Evolutionary conservation across 2,329 filamentous ascomycete genomes (phyloP).

Genomic region (Monilinia laxa): DNA sequence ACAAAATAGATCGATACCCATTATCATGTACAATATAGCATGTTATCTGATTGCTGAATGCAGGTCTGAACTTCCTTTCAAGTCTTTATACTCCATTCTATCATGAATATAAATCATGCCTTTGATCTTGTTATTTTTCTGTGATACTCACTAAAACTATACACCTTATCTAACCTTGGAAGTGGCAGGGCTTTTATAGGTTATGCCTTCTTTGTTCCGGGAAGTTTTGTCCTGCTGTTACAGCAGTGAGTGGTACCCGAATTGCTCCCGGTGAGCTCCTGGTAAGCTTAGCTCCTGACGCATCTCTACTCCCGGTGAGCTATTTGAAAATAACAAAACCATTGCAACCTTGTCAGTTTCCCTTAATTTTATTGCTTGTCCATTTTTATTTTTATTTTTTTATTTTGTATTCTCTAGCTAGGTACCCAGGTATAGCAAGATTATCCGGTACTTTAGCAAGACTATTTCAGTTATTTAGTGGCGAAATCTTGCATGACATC

Average conservation of each 20-base stretch:
- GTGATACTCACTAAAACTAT: no score
- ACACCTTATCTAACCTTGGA: not conserved
- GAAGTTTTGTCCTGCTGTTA: not conserved
- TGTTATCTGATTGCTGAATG: not conserved
- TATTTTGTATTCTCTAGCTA: not conserved
- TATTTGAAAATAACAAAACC: no score
- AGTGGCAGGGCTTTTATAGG: not conserved
- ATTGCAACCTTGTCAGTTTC: not conserved
- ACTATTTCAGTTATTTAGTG: no score
- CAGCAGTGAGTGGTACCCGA: not conserved
- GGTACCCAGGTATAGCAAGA: no score
- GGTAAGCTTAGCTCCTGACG: not conserved
- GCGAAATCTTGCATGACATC: not conserved
- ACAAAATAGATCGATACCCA: slow-evolving; percentile 22
- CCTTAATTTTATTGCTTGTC: not conserved
- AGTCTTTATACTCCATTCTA: not conserved
- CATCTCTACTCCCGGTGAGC: not conserved
- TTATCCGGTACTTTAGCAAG: no score
- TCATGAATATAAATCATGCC: not conserved
- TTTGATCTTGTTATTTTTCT: not conserved
- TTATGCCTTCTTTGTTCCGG: not conserved
- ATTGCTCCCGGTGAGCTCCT: not conserved
- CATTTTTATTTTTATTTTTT: not conserved
- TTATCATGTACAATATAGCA: slow-evolving; percentile 7
- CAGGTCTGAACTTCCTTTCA: no score